Percentiles rank a stretch among this genome's conserved stretches.
Evolutionary conservation across 495 filamentous ascomycete genomes (phyloP).

Genomic region (Aspergillus leporis): DNA sequence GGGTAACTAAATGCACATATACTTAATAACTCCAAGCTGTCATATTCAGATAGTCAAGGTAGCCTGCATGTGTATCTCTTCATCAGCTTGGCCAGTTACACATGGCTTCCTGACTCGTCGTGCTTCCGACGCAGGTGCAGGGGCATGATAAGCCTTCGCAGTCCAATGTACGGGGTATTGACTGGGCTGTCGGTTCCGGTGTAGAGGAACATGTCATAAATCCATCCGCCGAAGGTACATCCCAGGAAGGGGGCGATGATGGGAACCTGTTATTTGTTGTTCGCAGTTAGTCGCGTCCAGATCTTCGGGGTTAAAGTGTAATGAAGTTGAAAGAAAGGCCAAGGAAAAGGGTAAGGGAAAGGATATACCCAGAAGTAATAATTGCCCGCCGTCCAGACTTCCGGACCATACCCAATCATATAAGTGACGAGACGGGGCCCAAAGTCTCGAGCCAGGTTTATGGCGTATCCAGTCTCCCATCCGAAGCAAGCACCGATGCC

Average conservation of each 20-base stretch:
- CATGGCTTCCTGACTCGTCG: conserved; percentile 13
- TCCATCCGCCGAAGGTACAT: conserved; percentile 58
- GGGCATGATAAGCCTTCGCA: conserved; percentile 43
- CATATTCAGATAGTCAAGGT: too few species aligned
- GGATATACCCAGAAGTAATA: conserved; percentile 64
- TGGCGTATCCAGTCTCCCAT: conserved; percentile 69
- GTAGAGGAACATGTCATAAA: conserved; percentile 64
- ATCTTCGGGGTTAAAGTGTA: neutral
- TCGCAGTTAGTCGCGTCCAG: neutral
- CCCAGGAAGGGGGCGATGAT: conserved; percentile 61
- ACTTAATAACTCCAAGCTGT: too few species aligned
- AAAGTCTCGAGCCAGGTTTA: conserved; percentile 68
- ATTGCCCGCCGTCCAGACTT: conserved; percentile 61
- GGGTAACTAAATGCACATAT: neutral
- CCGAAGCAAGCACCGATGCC: conserved; percentile 68
- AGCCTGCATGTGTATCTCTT: too few species aligned
- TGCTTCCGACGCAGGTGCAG: conserved; percentile 19
- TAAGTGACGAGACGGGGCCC: conserved; percentile 64
- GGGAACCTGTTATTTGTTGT: conserved; percentile 33
- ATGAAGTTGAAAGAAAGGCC: neutral
- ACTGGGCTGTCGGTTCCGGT: conserved; percentile 56
- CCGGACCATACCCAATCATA: conserved; percentile 61
- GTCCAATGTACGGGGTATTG: conserved; percentile 58
- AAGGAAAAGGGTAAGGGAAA: neutral
- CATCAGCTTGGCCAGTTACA: conserved; percentile 15